These are phyloP conservation scores for Backusella morwellensis DNA, from an alignment of 192 early-diverging fungal species.

Conservation along the genomic window DNA sequence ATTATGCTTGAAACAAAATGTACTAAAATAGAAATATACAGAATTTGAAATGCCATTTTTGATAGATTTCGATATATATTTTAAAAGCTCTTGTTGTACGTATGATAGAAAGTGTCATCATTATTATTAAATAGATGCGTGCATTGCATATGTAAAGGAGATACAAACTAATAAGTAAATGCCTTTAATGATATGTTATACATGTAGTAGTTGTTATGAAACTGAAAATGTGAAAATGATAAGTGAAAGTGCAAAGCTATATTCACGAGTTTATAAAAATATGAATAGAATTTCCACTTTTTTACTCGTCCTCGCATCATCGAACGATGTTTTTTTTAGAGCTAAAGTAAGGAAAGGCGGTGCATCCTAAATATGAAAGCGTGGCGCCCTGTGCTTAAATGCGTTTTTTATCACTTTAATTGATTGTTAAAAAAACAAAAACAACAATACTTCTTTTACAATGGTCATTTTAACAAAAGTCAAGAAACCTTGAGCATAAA, in stretches of 20 bases:
- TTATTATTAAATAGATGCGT: no score
- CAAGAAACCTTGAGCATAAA: background rate
- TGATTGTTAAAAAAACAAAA: background rate
- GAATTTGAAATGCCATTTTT: no score
- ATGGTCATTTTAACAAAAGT: background rate
- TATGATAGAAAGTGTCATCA: no score
- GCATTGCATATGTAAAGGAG: no score
- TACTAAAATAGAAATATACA: background rate
- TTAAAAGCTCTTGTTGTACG: no score
- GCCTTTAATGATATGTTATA: no score
- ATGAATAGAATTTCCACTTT: background rate
- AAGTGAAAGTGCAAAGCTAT: no score
- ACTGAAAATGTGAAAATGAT: no score
- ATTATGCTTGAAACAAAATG: background rate
- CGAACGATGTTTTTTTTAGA: background rate
- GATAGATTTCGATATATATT: no score
- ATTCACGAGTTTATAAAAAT: background rate
- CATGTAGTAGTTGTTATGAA: no score
- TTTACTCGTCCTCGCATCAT: background rate
- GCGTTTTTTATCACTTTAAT: background rate
- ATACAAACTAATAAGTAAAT: no score
- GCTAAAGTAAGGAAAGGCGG: background rate
- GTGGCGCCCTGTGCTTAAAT: background rate
- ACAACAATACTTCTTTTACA: background rate
- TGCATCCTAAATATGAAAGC: background rate